Conservation (phyloP, 2,329 filamentous ascomycete genomes). For the Stagonosporopsis chrysanthemi region DNA sequence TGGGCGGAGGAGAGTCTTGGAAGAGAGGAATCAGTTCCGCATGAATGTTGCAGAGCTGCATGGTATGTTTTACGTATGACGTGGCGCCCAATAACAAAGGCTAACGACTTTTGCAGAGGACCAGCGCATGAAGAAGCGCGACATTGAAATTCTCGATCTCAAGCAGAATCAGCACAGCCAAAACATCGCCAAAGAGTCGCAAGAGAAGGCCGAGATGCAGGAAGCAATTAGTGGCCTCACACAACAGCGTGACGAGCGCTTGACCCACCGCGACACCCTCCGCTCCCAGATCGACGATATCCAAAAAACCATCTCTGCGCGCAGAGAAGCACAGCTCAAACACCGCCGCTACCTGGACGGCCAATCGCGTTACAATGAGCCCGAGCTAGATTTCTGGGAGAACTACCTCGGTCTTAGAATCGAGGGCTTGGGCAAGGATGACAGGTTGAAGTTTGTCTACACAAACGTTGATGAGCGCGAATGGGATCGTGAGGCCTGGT, state of each 20-base stretch:
- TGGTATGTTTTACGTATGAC: constrained; percentile 62
- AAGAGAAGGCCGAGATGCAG: constrained; percentile 73
- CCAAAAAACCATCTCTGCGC: constrained; percentile 73
- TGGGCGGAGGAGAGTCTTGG: constrained; percentile 85
- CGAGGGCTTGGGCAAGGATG: constrained; percentile 84
- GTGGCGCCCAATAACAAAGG: background rate
- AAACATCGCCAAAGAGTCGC: constrained; percentile 76
- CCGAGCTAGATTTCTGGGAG: constrained; percentile 96
- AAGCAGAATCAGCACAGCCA: constrained; percentile 76
- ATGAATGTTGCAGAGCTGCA: constrained; percentile 89
- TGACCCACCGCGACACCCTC: constrained; percentile 63
- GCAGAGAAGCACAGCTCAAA: constrained; percentile 73
- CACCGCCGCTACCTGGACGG: constrained; percentile 79
- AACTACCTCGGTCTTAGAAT: constrained; percentile 87
- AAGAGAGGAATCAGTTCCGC: constrained; percentile 93
- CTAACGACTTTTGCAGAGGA: constrained; percentile 69
- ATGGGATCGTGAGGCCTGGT: constrained; percentile 90
- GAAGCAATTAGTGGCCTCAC: constrained; percentile 65
- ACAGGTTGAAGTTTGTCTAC: constrained; percentile 89
- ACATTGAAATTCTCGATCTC: constrained; percentile 81
- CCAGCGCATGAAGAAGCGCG: constrained; percentile 85
- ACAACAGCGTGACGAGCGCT: constrained; percentile 62
- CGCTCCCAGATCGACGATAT: constrained; percentile 67
- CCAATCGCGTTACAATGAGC: constrained; percentile 87
- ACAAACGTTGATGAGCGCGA: constrained; percentile 85